Base-by-base conservation (phyloP, 805 yeast genomes). In the Cyberlindnera mississippiensis region DNA sequence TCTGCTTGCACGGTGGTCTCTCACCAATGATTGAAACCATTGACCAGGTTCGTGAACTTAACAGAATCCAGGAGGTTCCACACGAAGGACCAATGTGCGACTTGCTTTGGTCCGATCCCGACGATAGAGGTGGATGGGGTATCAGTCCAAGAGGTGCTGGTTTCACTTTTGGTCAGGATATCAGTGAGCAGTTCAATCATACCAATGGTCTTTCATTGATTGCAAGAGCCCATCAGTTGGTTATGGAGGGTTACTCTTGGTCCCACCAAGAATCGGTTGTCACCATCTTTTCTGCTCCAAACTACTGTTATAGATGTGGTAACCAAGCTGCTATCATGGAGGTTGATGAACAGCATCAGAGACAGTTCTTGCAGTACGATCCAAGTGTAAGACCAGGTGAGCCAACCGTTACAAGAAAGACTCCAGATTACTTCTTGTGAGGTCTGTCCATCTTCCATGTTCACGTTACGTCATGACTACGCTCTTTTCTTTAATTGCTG, bases 61-160 rank as follows among this genome's bases (percentile, higher is more conserved):
- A 88, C 69, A 77, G 97, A 72, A 78, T 85, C 60, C 96, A 89
- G 68, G 97, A 89, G 68, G 96, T 90, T 36, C 97, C 97, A 31
- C 97, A 89, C 60, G 96, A 90, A 64, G 97, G 97, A 33, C 95
- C 96, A 49, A 88, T 90, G 96, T 90, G 96, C 68, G 97, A 90
- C 63, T 72, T 90, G 56, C 71, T 90, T 52, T 90, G 97, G 97
- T 86, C 96, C 4, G 97, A 90, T 65, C 97, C 97, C 22, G 97
- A 90, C 64, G 96, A 90, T 65, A 75, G 96, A 61, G 96, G 96
- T 55, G 96, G 96, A 56, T 90, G 97, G 97, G 96, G 96, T 49
- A 86, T 90, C 52, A 83, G 93, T 60, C 96, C 96, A 65, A 80
- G 97, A 78, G 96, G 96, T 72, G 97, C 97, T 48, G 97, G 97